Percentiles rank a stretch among this genome's conserved stretches.
Conservation (phyloP, 2,329 filamentous ascomycete genomes). For the Sporothrix variecibatus region DNA sequence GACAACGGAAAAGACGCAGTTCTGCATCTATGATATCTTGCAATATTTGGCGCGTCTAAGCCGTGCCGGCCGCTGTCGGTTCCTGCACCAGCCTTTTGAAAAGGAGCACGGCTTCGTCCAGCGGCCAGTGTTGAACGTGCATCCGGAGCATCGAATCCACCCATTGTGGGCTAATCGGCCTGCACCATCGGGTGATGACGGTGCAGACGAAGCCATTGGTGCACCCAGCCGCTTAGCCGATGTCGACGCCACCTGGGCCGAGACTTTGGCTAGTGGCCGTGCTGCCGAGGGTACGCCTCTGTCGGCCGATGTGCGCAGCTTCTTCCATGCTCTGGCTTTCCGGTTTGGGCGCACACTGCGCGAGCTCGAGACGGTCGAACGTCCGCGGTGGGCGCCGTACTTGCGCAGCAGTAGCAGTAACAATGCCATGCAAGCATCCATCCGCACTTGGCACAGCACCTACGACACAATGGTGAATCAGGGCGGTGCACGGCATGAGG, state of each 20-base stretch:
- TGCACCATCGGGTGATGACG: background rate
- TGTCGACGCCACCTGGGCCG: conserved; percentile 29
- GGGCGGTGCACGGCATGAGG: background rate
- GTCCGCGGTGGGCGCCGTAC: conserved; percentile 12
- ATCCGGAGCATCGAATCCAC: conserved; percentile 38
- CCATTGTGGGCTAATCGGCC: conserved; percentile 15
- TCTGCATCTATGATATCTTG: conserved; percentile 37
- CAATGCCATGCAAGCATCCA: background rate
- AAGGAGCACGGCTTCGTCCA: conserved; percentile 33
- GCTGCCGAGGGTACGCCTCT: conserved; percentile 7
- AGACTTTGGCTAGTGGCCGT: conserved; percentile 23
- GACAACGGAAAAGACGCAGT: conserved; percentile 28
- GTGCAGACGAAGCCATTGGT: conserved; percentile 29
- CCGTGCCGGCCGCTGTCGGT: conserved; percentile 30
- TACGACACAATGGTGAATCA: conserved; percentile 17
- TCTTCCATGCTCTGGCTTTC: conserved; percentile 36
- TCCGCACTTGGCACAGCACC: conserved; percentile 24
- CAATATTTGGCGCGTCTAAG: conserved; percentile 38
- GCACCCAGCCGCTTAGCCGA: conserved; percentile 27
- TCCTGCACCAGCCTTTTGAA: conserved; percentile 15
- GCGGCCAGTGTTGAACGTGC: conserved; percentile 35
- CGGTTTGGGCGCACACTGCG: conserved; percentile 36
- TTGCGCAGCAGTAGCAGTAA: background rate
- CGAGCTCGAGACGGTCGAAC: conserved; percentile 28
- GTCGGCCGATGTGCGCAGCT: conserved; percentile 29